Evolutionary conservation across 495 filamentous ascomycete species (phyloP).

Genomic region (Tuber brumale): DNA sequence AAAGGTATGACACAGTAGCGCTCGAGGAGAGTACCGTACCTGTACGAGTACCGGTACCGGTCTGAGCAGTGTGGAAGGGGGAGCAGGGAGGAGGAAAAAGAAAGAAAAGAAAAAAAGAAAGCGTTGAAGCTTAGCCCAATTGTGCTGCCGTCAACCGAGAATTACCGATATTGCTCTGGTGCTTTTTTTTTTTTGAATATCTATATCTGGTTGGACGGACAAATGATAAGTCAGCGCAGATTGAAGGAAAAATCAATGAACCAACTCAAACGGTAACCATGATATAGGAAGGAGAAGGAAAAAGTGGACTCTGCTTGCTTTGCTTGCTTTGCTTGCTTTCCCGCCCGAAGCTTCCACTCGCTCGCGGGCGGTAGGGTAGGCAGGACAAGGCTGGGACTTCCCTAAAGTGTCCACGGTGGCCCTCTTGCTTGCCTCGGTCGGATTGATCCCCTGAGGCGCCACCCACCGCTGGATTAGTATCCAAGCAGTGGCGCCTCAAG

Average conservation of each 20-base stretch:
- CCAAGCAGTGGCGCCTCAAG: neutral
- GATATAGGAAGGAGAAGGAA: neutral
- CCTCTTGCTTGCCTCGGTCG: neutral
- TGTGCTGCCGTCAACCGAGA: neutral
- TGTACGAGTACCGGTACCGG: neutral
- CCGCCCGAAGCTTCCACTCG: neutral
- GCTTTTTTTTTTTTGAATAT: neutral
- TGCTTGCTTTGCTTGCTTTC: neutral
- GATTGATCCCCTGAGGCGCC: neutral
- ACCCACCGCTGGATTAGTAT: neutral
- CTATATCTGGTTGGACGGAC: neutral
- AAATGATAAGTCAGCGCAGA: neutral
- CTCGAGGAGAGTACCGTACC: no score
- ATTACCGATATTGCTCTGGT: neutral
- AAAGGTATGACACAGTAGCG: neutral
- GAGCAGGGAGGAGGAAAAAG: no score
- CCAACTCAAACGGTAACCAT: neutral
- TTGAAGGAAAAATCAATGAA: neutral
- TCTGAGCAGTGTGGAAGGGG: neutral
- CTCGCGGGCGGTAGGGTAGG: neutral
- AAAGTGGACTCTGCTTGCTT: neutral
- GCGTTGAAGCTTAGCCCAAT: constrained; percentile 5
- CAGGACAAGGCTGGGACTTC: neutral
- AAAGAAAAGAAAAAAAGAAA: neutral
- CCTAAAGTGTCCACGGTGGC: neutral